Base-by-base conservation (phyloP, 2,329 filamentous ascomycete genomes). In the Penicillium sp. region DNA sequence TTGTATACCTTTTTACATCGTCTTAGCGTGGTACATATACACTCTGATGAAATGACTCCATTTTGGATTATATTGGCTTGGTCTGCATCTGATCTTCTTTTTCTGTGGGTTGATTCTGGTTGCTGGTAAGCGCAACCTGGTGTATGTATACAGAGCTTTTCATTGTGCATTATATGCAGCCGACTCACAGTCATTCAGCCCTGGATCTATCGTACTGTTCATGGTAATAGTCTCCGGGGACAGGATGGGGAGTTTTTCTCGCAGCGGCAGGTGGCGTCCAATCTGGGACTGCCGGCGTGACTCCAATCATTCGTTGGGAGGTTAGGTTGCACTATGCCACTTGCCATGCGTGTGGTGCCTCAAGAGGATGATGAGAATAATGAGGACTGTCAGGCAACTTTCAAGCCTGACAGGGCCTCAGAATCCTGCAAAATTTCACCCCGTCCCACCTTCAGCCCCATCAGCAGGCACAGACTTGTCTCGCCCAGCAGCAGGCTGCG, bases 401-500 rank as follows among this genome's bases (percentile, higher is more conserved):
- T 35, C 46, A 33, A 51, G 28, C 16, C 16, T 13, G 46, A 51
- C 28, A 51, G 6, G 14, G 19, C 1, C 5, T 35, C 16, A 33
- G 0, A 1, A 14, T 35, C 10, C 6, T 13, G 14, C 14, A 10
- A 7, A 14, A n/a, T 19, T 35, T 51, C 46, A 51, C 28, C 46
- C 46, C 11, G 40, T 58, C 30, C 26, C 49, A 16, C 56, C 62
- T 11, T 63, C 65, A 38, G 57, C 57, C 11, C 58, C 57, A 16
- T 66, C 62, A 11, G 43, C 52, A 33, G 55, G 56, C 8, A 46
- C 51, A 14, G 53, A 56, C 26, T 46, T 58, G 19, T 63, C 64
- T 14, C 60, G 57, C n/a, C 11, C 22, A 6, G 49, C 40, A 22
- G 48, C 60, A 30, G 68, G 64, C 48, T 69, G 71, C 43, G 73